Evolutionary conservation across 192 early-diverging fungal species (phyloP), one percentile per base, ranked within the genome.

Genomic region (Umbelopsis sp.): DNA sequence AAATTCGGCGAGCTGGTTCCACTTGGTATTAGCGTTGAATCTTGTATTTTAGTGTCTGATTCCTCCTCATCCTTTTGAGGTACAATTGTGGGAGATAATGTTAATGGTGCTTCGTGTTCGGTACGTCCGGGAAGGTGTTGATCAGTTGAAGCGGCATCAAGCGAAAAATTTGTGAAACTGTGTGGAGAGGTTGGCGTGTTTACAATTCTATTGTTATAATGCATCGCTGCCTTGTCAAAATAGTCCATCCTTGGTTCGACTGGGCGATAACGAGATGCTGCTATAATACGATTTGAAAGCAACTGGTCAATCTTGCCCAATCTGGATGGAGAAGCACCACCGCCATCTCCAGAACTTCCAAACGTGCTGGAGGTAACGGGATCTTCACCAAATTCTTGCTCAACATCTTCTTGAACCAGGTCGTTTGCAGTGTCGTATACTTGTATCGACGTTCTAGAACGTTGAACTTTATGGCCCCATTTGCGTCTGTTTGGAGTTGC

Each of bases 321-420:
- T n/a, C 47, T 21, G 47, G 47, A 20, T 21, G 47, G 16, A 17
- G 20, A 7, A 5, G 47, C 20, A 20, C 11, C 20, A 21, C 47
- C n/a, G n/a, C n/a, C 47, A 49, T 49, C 47, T 1, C 20, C n/a
- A n/a, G n/a, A 3, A 21, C 0, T 49, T n/a, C 16, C n/a, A 49
- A 49, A 49, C 4, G 56, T 2, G n/a, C 29, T 32, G 10, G 8
- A 16, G 6, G 7, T 62, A 4, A 17, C 25, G 16, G 56, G 56
- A 17, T 34, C 56, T 4, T 62, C 56, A 29, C 56, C 56, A 62
- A 84, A 84, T 43, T 84, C 83, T 32, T 90, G 88, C 9, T 89
- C 89, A 10, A 83, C 83, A 54, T 86, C 82, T 45, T 88, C 84
- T 38, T 80, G 81, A n/a, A 82, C 78, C 2, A 83, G 76, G n/a